Conservation (phyloP, 1,284 basidiomycete species). For the Lentinula novae-zelandiae region DNA sequence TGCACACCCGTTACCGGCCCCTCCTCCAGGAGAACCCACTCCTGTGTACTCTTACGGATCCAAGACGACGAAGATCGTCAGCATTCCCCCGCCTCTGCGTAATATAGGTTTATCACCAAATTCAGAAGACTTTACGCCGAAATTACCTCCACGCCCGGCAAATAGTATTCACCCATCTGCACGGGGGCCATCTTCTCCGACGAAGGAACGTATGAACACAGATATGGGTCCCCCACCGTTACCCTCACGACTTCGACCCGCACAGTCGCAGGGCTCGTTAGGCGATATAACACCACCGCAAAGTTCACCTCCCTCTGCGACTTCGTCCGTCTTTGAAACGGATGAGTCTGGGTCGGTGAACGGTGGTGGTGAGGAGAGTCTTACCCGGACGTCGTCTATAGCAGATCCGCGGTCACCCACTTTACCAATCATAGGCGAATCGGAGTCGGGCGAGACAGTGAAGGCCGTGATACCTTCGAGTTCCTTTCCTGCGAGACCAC, state of each 20-base stretch:
- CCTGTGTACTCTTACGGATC: slow-evolving; percentile 62
- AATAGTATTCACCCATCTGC: slow-evolving; percentile 75
- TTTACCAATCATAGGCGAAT: not conserved
- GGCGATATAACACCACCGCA: slow-evolving; percentile 17
- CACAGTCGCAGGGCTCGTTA: not conserved
- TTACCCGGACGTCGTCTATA: not conserved
- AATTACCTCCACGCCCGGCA: slow-evolving; percentile 62
- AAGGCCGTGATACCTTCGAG: not conserved
- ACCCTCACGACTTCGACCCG: slow-evolving; percentile 21
- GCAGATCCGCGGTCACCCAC: not conserved
- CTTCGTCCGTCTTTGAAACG: slow-evolving; percentile 22
- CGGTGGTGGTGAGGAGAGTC: slow-evolving; percentile 10
- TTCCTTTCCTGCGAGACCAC: not conserved
- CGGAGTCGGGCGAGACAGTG: not conserved
- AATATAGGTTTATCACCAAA: slow-evolving; percentile 21
- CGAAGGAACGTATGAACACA: slow-evolving; percentile 26
- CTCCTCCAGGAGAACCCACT: slow-evolving; percentile 56
- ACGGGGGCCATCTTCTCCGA: slow-evolving; percentile 42
- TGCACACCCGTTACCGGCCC: slow-evolving; percentile 63
- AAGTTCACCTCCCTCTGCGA: slow-evolving; percentile 24
- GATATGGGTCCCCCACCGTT: slow-evolving; percentile 22
- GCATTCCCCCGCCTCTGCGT: slow-evolving; percentile 31
- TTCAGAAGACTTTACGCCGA: slow-evolving; percentile 68
- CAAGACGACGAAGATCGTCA: slow-evolving; percentile 58
- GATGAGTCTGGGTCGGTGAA: slow-evolving; percentile 20